Evolutionary conservation across 345 rosid genomes (phyloP).

Genomic region (Eucalyptus microcorys): DNA sequence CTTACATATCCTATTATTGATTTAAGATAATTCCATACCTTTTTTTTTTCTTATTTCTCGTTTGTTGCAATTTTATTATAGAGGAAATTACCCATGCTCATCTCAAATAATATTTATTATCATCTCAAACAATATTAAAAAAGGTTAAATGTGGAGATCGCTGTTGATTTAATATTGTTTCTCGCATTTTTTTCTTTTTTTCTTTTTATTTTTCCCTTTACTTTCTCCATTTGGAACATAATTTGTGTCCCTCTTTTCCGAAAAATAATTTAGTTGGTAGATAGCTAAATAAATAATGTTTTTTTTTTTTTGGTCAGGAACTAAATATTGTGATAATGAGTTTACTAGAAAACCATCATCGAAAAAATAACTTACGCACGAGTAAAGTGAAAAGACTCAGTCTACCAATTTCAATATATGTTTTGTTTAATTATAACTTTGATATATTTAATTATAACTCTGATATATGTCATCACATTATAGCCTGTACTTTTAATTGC

Average conservation of each 20-base stretch:
- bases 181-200: rapidly evolving
- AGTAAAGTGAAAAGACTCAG: background rate
- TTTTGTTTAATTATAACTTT: background rate
- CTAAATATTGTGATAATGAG: background rate
- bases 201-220: background rate
- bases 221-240: background rate
- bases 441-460: too few relatives aligned
- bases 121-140: background rate
- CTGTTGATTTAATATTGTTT: background rate
- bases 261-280: rapidly evolving
- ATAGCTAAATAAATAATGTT: background rate
- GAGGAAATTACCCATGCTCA: background rate
- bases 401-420: too few relatives aligned
- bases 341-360: too few relatives aligned
- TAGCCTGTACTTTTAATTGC: background rate
- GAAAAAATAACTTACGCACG: background rate
- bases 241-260: background rate
- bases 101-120: background rate
- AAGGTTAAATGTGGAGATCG: background rate
- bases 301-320: background rate
- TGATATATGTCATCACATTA: background rate
- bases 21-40: too few relatives aligned
- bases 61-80: too few relatives aligned
- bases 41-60: too few relatives aligned
- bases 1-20: too few relatives aligned